Percentiles rank a stretch among this genome's conserved stretches.
Conservation (phyloP, 805 yeast genomes). For the Metschnikowia baotianmanensis region DNA sequence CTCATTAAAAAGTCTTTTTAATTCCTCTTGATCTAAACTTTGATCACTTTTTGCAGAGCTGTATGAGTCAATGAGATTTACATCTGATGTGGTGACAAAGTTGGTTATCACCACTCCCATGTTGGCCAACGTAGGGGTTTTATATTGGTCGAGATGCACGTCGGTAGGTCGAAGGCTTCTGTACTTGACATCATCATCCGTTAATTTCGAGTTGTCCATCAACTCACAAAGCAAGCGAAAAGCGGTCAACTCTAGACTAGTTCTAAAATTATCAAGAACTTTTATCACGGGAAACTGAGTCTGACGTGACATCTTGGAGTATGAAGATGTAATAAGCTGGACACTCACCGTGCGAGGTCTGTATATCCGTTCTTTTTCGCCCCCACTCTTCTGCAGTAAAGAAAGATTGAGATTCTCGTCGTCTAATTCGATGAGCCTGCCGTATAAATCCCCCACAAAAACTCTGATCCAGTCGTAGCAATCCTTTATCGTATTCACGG, state of each 20-base stretch:
- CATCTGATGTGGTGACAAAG: constrained; percentile 45
- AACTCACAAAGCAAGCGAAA: constrained; percentile 43
- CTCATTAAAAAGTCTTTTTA: constrained; percentile 16
- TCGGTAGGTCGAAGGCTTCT: constrained; percentile 20
- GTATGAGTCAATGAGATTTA: constrained; percentile 33
- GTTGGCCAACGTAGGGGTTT: constrained; percentile 44
- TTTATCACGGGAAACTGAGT: constrained; percentile 35
- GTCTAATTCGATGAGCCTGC: constrained; percentile 68
- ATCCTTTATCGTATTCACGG: constrained; percentile 52
- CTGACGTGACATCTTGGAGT: constrained; percentile 39
- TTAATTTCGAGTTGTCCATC: constrained; percentile 22
- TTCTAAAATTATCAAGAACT: constrained; percentile 33
- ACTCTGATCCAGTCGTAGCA: constrained; percentile 78
- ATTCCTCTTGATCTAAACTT: constrained; percentile 7
- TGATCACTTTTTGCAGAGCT: constrained; percentile 7
- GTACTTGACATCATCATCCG: constrained; percentile 22
- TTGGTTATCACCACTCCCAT: constrained; percentile 53
- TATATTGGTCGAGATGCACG: constrained; percentile 21
- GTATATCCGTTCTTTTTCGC: constrained; percentile 26
- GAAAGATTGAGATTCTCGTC: constrained; percentile 52
- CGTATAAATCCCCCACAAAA: constrained; percentile 73
- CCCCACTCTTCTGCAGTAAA: constrained; percentile 22
- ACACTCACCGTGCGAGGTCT: constrained; percentile 58
- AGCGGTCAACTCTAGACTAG: constrained; percentile 27
- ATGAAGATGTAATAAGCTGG: constrained; percentile 26